Conservation (phyloP, 495 filamentous ascomycete genomes). For the Choiromyces venosus region DNA sequence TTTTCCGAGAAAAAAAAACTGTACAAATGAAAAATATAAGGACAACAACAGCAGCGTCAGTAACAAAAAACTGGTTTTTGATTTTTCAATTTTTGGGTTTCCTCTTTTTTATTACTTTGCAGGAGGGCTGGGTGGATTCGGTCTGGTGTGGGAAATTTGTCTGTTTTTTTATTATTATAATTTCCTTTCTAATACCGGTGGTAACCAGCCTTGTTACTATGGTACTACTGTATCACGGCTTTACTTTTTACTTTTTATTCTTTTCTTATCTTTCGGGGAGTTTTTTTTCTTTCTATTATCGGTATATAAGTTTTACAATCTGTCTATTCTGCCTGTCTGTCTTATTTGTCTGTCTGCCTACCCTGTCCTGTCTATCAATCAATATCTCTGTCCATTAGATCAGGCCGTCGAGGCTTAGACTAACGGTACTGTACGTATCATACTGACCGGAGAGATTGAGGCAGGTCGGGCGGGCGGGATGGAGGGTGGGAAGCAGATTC, state of each 20-base stretch:
- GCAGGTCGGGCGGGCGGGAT: background rate
- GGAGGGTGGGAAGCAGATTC: no score
- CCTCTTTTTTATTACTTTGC: background rate
- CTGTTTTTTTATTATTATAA: background rate
- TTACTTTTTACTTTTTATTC: background rate
- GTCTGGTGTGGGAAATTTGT: background rate
- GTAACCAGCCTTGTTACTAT: background rate
- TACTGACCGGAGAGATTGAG: background rate
- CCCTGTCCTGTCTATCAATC: background rate
- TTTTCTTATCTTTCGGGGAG: background rate
- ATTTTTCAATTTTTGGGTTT: no score
- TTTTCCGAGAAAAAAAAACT: background rate
- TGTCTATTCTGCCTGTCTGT: background rate
- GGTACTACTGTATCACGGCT: no score
- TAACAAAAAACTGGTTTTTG: background rate
- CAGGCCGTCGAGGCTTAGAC: background rate
- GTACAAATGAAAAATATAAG: background rate
- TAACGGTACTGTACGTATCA: no score
- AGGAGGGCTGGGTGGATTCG: background rate
- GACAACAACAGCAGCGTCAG: background rate
- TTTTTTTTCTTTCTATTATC: background rate
- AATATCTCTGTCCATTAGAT: background rate
- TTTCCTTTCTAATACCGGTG: background rate
- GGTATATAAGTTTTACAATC: background rate
- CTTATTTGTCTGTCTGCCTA: no score